A percentile compares a stretch with the other conserved stretches of the same genome.
Conservation (phyloP, 208 protist genomes). For the Wallacemonas rigidus region DNA sequence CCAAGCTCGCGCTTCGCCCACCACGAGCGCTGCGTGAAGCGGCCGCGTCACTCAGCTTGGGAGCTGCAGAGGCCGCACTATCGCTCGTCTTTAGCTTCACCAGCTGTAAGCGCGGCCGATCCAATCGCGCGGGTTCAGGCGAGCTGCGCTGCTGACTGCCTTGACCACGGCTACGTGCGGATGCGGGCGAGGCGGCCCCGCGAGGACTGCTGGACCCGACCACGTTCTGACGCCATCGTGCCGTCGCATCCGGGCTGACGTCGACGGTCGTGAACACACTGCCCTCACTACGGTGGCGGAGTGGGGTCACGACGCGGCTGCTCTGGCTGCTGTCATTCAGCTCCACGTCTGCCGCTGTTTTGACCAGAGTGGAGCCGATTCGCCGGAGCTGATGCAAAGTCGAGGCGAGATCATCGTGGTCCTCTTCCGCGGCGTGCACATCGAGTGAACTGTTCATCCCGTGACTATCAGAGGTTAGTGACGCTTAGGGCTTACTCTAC, state of each 20-base stretch:
- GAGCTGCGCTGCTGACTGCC: neutral
- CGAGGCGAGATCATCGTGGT: slow-evolving; percentile 14
- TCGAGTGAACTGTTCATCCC: too few relatives aligned
- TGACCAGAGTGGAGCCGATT: slow-evolving; percentile 11
- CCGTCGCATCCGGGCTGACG: slow-evolving; percentile 16
- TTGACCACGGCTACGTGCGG: too few relatives aligned
- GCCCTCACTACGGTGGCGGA: slow-evolving; percentile 9
- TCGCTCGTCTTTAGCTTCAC: neutral
- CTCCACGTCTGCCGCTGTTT: slow-evolving; percentile 7
- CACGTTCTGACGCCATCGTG: slow-evolving; percentile 8
- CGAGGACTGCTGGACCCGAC: neutral
- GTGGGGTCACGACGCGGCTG: slow-evolving; percentile 6
- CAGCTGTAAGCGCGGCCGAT: slow-evolving; percentile 1
- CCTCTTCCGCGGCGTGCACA: neutral
- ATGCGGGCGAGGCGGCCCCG: neutral
- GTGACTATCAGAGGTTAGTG: too few relatives aligned
- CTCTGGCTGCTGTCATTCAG: slow-evolving; percentile 12
- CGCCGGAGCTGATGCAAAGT: slow-evolving; percentile 13
- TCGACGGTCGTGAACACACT: slow-evolving; percentile 7
- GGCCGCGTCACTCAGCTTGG: neutral
- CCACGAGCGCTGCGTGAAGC: neutral
- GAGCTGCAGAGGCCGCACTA: neutral
- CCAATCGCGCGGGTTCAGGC: neutral
- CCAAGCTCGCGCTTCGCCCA: slow-evolving; percentile 6
- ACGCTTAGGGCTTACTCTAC: too few relatives aligned